Evolutionary conservation across 225 moss, liverwort and hornwort species (phyloP).

Genomic region (Polytrichum commune): DNA sequence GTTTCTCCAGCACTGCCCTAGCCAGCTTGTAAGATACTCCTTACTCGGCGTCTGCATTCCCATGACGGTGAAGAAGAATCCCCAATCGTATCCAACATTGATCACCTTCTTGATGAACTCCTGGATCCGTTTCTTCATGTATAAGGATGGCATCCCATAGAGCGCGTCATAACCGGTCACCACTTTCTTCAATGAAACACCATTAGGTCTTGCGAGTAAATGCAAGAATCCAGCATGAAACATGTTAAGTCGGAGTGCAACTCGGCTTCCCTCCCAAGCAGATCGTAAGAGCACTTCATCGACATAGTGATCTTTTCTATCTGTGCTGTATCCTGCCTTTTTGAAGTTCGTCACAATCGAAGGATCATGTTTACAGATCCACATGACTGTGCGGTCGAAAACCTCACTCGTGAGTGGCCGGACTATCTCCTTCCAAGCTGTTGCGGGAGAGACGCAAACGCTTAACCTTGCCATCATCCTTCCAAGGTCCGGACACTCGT

Average conservation of each 20-base stretch:
- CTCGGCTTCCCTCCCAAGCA: conserved; percentile 23
- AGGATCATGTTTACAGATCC: conserved; percentile 23
- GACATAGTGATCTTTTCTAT: too few relatives aligned
- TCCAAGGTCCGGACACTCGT: conserved; percentile 21
- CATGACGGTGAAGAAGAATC: conserved; percentile 22
- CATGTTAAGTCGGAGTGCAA: conserved; percentile 14
- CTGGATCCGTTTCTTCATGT: conserved; percentile 20
- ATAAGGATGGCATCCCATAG: conserved; percentile 30
- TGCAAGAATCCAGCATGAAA: conserved; percentile 28
- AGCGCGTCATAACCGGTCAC: conserved; percentile 17
- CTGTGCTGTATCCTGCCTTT: conserved; percentile 1
- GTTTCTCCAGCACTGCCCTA: conserved; percentile 31
- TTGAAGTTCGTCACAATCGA: conserved; percentile 6
- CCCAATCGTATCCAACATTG: conserved; percentile 18
- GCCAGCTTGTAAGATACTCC: conserved; percentile 22
- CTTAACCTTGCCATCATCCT: conserved; percentile 21
- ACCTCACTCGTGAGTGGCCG: conserved; percentile 21
- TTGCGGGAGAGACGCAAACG: conserved; percentile 12
- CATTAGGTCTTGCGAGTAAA: conserved; percentile 19
- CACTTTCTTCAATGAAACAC: conserved; percentile 9
- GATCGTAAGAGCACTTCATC: conserved; percentile 17
- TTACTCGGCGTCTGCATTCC: conserved; percentile 22
- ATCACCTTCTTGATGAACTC: conserved; percentile 16
- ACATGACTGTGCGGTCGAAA: conserved; percentile 23
- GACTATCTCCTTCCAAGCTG: conserved; percentile 16